phyloP scores from a whole-genome alignment of 23 red algal species.

The Gracilariopsis chorda region DNA sequence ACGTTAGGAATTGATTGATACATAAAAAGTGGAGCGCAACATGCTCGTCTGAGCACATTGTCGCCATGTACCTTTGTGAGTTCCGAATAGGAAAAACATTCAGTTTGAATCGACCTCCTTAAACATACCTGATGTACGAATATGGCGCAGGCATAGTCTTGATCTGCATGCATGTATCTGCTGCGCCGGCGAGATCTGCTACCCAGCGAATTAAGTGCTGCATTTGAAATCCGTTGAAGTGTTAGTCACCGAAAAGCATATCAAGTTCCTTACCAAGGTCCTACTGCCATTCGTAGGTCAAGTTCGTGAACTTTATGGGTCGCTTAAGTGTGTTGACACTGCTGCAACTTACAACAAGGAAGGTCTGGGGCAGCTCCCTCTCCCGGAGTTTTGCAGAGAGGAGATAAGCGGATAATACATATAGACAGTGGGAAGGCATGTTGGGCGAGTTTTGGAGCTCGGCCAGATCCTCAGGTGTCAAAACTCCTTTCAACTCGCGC shows the following conservation, averaged over 20 bases:
- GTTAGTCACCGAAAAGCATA: too few species aligned
- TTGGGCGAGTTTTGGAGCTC: slow-evolving; percentile 36
- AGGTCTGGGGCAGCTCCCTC: slow-evolving; percentile 26
- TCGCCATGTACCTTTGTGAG: too few species aligned
- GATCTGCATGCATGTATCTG: slow-evolving; percentile 62
- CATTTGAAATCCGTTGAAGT: background rate
- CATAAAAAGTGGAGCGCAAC: too few species aligned
- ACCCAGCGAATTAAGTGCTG: slow-evolving; percentile 67
- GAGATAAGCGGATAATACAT: slow-evolving; percentile 42
- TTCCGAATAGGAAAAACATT: too few species aligned
- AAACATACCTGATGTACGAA: slow-evolving; percentile 54
- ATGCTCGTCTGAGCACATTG: too few species aligned
- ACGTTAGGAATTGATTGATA: too few species aligned
- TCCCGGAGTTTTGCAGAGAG: slow-evolving; percentile 3
- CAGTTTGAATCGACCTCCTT: too few species aligned
- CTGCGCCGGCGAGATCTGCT: slow-evolving; percentile 56
- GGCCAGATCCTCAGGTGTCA: slow-evolving; percentile 36
- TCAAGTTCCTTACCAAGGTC: too few species aligned
- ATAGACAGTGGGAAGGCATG: slow-evolving; percentile 62
- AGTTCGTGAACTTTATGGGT: background rate
- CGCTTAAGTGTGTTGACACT: background rate
- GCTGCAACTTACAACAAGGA: slow-evolving; percentile 37
- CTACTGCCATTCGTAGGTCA: too few species aligned
- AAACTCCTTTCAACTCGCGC: slow-evolving; percentile 39
- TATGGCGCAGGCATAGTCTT: slow-evolving; percentile 67